Evolutionary conservation across 371 early-diverging fungal genomes (phyloP).

Genomic region (Mortierella sp.): DNA sequence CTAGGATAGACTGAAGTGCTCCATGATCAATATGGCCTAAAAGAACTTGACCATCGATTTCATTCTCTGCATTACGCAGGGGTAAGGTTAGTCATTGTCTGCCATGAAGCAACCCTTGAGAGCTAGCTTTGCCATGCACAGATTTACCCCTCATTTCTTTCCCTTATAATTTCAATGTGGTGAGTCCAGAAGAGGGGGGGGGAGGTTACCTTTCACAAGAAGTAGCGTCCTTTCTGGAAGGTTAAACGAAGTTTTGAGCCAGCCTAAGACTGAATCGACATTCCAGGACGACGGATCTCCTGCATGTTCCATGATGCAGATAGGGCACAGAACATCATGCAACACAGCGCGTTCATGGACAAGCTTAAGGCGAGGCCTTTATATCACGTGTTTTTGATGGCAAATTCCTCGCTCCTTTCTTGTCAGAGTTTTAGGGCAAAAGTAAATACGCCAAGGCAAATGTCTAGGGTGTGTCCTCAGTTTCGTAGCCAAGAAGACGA

Average conservation of each 20-base stretch:
- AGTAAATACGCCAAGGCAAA: too few species aligned
- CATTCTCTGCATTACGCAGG: constrained; percentile 20
- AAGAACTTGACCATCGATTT: constrained; percentile 34
- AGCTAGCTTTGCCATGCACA: neutral
- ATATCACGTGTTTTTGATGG: too few species aligned
- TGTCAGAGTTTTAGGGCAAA: too few species aligned
- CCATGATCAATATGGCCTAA: constrained; percentile 29
- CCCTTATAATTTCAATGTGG: neutral
- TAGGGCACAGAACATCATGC: too few species aligned
- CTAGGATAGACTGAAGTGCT: constrained; percentile 30
- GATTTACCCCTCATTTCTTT: neutral
- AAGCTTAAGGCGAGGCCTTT: too few species aligned
- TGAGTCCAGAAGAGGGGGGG: neutral
- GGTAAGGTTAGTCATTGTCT: neutral
- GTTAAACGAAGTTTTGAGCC: constrained; percentile 22
- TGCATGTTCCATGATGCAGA: constrained; percentile 15
- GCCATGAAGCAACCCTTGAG: neutral
- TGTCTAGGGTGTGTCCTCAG: too few species aligned
- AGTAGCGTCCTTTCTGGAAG: constrained; percentile 15
- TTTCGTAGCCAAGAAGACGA: too few species aligned
- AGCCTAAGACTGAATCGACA: constrained; percentile 3
- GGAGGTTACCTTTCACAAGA: constrained; percentile 21
- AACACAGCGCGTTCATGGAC: too few species aligned
- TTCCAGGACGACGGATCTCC: constrained; percentile 27
- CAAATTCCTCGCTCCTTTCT: too few species aligned